These are phyloP conservation scores for Triglochin maritima DNA, from an alignment of 106 monocot species.

Conservation along the genomic window DNA sequence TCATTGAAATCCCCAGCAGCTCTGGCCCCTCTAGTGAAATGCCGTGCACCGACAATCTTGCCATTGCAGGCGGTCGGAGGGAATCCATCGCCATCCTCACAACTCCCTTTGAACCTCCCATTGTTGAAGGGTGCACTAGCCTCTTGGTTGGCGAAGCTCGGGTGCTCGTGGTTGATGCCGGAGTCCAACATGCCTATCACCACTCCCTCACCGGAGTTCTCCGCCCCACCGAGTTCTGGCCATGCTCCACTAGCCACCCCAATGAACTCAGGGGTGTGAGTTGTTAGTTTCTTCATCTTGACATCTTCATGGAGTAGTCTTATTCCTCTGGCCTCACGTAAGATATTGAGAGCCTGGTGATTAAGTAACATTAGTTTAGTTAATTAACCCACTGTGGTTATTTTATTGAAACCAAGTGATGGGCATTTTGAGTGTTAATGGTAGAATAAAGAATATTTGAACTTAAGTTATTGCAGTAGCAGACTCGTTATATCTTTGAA, in stretches of 20 bases:
- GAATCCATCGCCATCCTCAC: slow-evolving; percentile 48
- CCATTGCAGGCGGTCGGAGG: slow-evolving; percentile 49
- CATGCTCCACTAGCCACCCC: slow-evolving; percentile 41
- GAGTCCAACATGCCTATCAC: slow-evolving; percentile 81
- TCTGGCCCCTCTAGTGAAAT: slow-evolving; percentile 50
- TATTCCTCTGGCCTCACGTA: slow-evolving; percentile 37
- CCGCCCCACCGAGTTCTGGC: slow-evolving; percentile 46
- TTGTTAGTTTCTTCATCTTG: slow-evolving; percentile 51
- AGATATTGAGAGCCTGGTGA: slow-evolving; percentile 31
- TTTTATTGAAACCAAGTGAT: not conserved
- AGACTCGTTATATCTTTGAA: no score
- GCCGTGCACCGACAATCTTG: slow-evolving; percentile 59
- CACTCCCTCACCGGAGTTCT: slow-evolving; percentile 45
- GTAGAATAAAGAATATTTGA: no score
- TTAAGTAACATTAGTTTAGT: not conserved
- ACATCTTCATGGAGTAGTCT: slow-evolving; percentile 45
- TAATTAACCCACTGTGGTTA: no score
- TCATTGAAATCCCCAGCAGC: slow-evolving; percentile 53
- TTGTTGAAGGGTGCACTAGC: not conserved
- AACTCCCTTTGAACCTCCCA: slow-evolving; percentile 38
- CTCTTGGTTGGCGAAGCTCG: slow-evolving; percentile 40
- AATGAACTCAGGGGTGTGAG: slow-evolving; percentile 53
- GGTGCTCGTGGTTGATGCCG: slow-evolving; percentile 58
- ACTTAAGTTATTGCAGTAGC: no score
- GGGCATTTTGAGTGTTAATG: not conserved